Evolutionary conservation across 2,329 filamentous ascomycete genomes (phyloP).

Genomic region (Metarhizium brunneum): DNA sequence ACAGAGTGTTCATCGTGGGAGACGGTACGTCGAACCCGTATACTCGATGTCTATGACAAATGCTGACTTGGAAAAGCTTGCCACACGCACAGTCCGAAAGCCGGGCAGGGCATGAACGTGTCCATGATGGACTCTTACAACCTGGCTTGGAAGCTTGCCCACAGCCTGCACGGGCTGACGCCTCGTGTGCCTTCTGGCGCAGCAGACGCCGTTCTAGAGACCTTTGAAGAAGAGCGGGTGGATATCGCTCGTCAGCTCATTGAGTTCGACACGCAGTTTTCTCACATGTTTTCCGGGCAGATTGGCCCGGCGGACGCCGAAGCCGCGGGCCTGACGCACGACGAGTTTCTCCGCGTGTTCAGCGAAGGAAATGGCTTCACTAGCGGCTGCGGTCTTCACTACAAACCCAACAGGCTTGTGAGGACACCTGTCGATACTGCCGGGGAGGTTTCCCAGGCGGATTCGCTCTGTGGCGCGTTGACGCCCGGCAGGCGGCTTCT

Average conservation of each 20-base stretch:
- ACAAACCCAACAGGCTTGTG: slow-evolving; percentile 2
- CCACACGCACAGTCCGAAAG: slow-evolving; percentile 1
- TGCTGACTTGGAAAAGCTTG: neutral
- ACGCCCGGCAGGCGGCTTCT: slow-evolving; percentile 4
- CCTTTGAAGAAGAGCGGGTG: slow-evolving; percentile 42
- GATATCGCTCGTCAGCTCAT: slow-evolving; percentile 35
- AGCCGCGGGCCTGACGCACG: slow-evolving; percentile 6
- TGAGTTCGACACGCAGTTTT: slow-evolving; percentile 27
- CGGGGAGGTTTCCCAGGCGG: neutral
- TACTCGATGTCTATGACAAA: too few relatives aligned
- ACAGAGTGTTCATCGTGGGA: neutral
- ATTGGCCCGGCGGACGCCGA: slow-evolving; percentile 4
- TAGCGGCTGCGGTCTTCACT: slow-evolving; percentile 8
- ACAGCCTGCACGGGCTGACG: slow-evolving; percentile 11
- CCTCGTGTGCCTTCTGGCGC: slow-evolving; percentile 32
- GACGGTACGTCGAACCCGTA: neutral
- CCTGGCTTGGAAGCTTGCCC: neutral
- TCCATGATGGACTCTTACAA: neutral
- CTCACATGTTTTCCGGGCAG: slow-evolving; percentile 12
- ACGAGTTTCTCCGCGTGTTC: slow-evolving; percentile 12
- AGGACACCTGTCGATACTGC: neutral
- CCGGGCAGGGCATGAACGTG: neutral
- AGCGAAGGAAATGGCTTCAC: slow-evolving; percentile 8
- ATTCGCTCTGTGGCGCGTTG: slow-evolving; percentile 1
- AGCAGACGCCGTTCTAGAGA: neutral